A percentile compares a stretch with the other conserved stretches of the same genome.
These are phyloP conservation scores for Echinochloa phyllopogon DNA, from an alignment of 176 grass and related monocot genomes.

Conservation along the genomic window DNA sequence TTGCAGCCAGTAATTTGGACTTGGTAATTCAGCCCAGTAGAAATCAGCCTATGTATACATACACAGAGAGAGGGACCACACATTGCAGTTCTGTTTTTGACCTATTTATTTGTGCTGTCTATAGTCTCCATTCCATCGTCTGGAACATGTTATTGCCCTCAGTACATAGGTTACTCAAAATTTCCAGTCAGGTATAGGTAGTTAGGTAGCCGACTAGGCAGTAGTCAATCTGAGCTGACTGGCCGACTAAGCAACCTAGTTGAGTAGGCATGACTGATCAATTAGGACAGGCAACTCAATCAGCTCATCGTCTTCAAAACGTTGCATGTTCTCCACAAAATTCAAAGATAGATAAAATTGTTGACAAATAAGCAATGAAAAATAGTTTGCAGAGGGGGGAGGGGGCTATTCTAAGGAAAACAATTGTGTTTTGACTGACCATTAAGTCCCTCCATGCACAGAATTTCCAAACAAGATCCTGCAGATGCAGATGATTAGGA, in stretches of 20 bases:
- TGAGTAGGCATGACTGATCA: not conserved
- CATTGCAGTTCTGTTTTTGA: not conserved
- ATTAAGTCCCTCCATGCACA: constrained; percentile 98
- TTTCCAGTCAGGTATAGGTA: not conserved
- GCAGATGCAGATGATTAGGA: constrained; percentile 55
- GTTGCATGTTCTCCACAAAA: not conserved
- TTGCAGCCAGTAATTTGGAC: not conserved
- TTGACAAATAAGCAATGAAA: constrained; percentile 15
- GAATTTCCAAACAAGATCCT: constrained; percentile 95
- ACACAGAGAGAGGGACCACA: not conserved
- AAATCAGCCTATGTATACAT: not conserved
- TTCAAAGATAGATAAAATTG: not conserved
- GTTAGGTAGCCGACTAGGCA: not conserved
- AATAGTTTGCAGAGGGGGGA: not conserved
- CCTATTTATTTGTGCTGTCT: not conserved
- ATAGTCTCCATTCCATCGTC: not conserved
- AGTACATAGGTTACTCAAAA: not conserved
- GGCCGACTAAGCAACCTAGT: not conserved
- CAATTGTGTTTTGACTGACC: constrained; percentile 59
- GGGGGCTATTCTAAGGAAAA: constrained; percentile 7
- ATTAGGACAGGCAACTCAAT: not conserved
- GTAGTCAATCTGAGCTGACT: not conserved
- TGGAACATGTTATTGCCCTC: not conserved
- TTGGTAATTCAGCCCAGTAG: not conserved
- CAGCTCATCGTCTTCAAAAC: not conserved